These are phyloP conservation scores for Microsporum ferrugineum DNA, from an alignment of 2,329 filamentous ascomycete species.

Conservation along the genomic window DNA sequence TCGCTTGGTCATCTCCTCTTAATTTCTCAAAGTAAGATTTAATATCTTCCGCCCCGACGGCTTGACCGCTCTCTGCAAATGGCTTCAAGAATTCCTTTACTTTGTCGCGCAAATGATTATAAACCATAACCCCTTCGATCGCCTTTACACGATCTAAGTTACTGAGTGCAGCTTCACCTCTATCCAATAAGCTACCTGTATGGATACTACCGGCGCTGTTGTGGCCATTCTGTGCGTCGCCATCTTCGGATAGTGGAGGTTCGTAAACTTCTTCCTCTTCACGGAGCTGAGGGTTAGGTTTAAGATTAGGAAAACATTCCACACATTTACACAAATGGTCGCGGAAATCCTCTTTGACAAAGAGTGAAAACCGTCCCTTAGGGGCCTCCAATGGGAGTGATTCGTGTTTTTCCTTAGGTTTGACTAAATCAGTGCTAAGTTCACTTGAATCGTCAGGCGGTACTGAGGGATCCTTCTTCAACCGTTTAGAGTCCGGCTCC, in stretches of 20 bases:
- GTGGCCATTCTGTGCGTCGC: slow-evolving; percentile 41
- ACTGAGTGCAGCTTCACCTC: slow-evolving; percentile 81
- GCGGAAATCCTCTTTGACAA: slow-evolving; percentile 69
- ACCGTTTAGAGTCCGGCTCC: slow-evolving; percentile 41
- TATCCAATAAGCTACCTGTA: slow-evolving; percentile 74
- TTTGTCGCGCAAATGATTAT: slow-evolving; percentile 90
- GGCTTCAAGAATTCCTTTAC: slow-evolving; percentile 90
- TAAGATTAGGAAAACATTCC: slow-evolving; percentile 64
- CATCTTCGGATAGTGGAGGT: slow-evolving; percentile 65
- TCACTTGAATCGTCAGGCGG: neutral
- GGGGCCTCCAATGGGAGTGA: slow-evolving; percentile 46
- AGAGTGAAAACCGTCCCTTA: slow-evolving; percentile 60
- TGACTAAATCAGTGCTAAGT: slow-evolving; percentile 10
- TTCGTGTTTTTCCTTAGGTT: slow-evolving; percentile 48
- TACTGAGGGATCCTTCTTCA: slow-evolving; percentile 31
- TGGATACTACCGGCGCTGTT: slow-evolving; percentile 46
- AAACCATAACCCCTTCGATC: slow-evolving; percentile 96
- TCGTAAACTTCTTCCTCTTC: slow-evolving; percentile 94
- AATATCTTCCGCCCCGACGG: slow-evolving; percentile 88
- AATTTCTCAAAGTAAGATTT: slow-evolving; percentile 93
- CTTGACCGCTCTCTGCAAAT: slow-evolving; percentile 80
- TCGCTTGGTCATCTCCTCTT: slow-evolving; percentile 66
- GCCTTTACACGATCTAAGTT: slow-evolving; percentile 87
- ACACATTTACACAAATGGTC: slow-evolving; percentile 70
- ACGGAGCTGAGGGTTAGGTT: slow-evolving; percentile 64